A percentile compares a stretch with the other conserved stretches of the same genome.
These are phyloP conservation scores for Elsinoe batatas DNA, from an alignment of 2,329 filamentous ascomycete genomes.

Conservation along the genomic window DNA sequence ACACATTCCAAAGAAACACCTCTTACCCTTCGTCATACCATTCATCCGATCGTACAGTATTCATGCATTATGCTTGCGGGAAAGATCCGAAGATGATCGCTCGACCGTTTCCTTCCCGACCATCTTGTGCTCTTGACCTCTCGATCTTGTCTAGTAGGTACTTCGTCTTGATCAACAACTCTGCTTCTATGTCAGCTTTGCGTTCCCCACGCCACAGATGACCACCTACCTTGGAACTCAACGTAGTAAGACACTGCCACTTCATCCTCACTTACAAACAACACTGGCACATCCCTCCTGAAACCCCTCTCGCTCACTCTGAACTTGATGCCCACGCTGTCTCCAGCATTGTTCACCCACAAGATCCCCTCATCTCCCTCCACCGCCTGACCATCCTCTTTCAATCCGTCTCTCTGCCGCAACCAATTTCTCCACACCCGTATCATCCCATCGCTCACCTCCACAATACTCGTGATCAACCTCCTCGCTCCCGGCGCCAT, in stretches of 20 bases:
- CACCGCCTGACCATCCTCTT: constrained; percentile 16
- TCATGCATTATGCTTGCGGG: not conserved
- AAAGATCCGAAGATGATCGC: constrained; percentile 11
- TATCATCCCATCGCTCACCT: constrained; percentile 57
- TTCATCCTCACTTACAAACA: constrained; percentile 52
- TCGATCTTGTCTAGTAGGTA: constrained; percentile 12
- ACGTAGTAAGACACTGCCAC: constrained; percentile 59
- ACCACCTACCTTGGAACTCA: constrained; percentile 56
- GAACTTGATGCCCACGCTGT: constrained; percentile 58
- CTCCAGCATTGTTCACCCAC: constrained; percentile 54
- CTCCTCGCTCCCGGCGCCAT: constrained; percentile 47
- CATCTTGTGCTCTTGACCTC: constrained; percentile 6
- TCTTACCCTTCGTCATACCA: no score
- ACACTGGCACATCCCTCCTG: constrained; percentile 40
- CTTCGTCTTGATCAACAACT: constrained; percentile 8
- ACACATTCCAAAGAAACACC: no score
- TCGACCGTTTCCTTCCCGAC: not conserved
- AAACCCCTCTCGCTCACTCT: constrained; percentile 47
- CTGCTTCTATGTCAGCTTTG: not conserved
- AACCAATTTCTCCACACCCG: constrained; percentile 68
- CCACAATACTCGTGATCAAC: constrained; percentile 54
- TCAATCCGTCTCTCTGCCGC: constrained; percentile 29
- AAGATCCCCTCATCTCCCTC: constrained; percentile 42
- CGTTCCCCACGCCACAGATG: no score
- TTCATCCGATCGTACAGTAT: not conserved